A percentile compares a stretch with the other conserved stretches of the same genome.
phyloP scores from a whole-genome alignment of 2,329 filamentous ascomycete genomes.

The Pestalotiopsis sp. region DNA sequence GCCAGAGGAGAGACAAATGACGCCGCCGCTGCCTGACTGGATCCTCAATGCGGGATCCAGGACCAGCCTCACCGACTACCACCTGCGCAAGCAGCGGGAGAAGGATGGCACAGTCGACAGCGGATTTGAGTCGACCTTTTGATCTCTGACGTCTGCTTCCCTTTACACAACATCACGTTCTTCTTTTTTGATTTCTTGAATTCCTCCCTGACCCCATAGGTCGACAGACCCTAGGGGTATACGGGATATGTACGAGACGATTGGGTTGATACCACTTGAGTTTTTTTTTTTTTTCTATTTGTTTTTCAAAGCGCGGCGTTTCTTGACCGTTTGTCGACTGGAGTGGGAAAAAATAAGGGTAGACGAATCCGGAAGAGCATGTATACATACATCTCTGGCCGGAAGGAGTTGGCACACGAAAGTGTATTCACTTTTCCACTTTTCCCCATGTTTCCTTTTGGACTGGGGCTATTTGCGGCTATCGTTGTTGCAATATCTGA shows the following conservation, averaged over 20 bases:
- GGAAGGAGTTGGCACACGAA: neutral
- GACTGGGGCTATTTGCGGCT: constrained; percentile 1
- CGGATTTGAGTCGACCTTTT: constrained; percentile 1
- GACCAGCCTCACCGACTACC: constrained; percentile 51
- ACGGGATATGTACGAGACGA: neutral
- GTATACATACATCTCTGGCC: neutral
- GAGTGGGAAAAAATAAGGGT: neutral
- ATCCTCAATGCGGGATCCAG: constrained; percentile 56
- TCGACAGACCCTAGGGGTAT: neutral
- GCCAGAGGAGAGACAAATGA: constrained; percentile 49
- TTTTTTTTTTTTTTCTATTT: constrained; percentile 5
- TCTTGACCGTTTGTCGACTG: neutral
- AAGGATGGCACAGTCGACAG: constrained; percentile 14
- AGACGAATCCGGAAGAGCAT: neutral
- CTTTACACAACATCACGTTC: neutral
- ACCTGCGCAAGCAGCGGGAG: constrained; percentile 38
- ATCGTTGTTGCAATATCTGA: neutral
- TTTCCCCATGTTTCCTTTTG: neutral
- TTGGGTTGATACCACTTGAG: constrained; percentile 12
- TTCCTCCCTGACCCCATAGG: neutral
- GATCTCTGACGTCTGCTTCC: neutral
- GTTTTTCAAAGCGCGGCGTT: constrained; percentile 8
- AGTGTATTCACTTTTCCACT: neutral
- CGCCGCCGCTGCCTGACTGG: constrained; percentile 65
- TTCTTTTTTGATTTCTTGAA: neutral